Conservation (phyloP, 257 asterid genomes). For the Capsicum pubescens region DNA sequence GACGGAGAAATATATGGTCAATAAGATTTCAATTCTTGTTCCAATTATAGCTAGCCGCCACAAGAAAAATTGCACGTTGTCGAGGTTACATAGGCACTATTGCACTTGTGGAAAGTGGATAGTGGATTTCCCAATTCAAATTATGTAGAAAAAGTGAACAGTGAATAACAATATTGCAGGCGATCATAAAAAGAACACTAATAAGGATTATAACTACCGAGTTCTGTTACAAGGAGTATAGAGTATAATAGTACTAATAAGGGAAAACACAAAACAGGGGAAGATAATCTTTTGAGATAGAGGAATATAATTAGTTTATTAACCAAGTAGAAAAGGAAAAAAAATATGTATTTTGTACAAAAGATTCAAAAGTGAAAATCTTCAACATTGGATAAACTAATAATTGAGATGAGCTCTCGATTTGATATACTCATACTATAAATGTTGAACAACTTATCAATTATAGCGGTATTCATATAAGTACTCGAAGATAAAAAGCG, state of each 20-base stretch:
- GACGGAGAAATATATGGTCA: neutral
- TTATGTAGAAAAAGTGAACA: neutral
- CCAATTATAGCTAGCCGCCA: conserved; percentile 11
- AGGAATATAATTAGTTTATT: neutral
- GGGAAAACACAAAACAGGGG: neutral
- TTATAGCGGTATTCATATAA: neutral
- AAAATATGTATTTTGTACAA: neutral
- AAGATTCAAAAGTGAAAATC: neutral
- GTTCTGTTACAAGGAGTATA: neutral
- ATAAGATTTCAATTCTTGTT: neutral
- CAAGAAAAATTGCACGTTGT: neutral
- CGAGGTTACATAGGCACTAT: neutral
- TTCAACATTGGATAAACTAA: neutral
- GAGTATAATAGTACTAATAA: neutral
- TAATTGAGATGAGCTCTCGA: neutral
- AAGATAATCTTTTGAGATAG: neutral
- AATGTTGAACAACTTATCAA: neutral
- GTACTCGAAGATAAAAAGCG: no score
- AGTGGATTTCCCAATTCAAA: neutral
- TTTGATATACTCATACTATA: neutral
- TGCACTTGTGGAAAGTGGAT: neutral
- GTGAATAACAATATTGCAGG: neutral
- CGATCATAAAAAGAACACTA: neutral
- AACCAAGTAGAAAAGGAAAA: neutral
- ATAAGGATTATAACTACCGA: neutral